Percentiles rank a stretch among this genome's conserved stretches.
Conservation (phyloP, 768 basidiomycete species). For the Favolaschia claudopus region DNA sequence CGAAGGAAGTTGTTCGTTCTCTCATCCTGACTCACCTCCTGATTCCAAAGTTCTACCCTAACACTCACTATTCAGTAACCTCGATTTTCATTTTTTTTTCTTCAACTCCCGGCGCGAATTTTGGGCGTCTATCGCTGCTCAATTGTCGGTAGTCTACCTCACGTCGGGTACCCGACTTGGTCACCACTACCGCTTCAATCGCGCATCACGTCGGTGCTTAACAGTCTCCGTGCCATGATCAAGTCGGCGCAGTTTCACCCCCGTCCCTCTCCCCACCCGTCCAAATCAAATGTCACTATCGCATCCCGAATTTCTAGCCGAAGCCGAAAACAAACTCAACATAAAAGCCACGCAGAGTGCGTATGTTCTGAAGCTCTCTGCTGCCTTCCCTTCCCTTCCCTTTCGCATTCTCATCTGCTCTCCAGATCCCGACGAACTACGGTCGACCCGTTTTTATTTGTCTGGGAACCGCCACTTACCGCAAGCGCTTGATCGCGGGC, state of each 20-base stretch:
- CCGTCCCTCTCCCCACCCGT: slow-evolving; percentile 8
- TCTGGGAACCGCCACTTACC: slow-evolving; percentile 13
- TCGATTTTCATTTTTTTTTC: too few species aligned
- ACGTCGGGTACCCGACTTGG: too few species aligned
- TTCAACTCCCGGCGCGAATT: too few species aligned
- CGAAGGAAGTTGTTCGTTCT: too few species aligned
- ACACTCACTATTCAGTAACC: too few species aligned
- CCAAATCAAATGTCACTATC: slow-evolving; percentile 10
- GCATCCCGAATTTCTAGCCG: slow-evolving; percentile 11
- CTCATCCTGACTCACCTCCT: too few species aligned
- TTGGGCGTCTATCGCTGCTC: too few species aligned
- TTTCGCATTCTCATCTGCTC: neutral
- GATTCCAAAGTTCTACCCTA: too few species aligned
- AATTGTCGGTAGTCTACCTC: too few species aligned
- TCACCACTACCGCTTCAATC: too few species aligned
- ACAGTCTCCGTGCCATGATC: too few species aligned
- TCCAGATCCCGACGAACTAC: neutral
- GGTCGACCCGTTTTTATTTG: neutral
- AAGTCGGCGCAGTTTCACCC: slow-evolving; percentile 16
- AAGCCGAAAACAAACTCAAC: neutral
- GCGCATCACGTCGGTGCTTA: too few species aligned
- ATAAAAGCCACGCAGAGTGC: slow-evolving; percentile 5
- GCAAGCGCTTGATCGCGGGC: slow-evolving; percentile 27
- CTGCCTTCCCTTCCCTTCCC: neutral
- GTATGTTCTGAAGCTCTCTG: neutral